Evolutionary conservation across 78 protist genomes (phyloP), one percentile per base, ranked within the genome.

Genomic region (Speleostelium caveatum): DNA sequence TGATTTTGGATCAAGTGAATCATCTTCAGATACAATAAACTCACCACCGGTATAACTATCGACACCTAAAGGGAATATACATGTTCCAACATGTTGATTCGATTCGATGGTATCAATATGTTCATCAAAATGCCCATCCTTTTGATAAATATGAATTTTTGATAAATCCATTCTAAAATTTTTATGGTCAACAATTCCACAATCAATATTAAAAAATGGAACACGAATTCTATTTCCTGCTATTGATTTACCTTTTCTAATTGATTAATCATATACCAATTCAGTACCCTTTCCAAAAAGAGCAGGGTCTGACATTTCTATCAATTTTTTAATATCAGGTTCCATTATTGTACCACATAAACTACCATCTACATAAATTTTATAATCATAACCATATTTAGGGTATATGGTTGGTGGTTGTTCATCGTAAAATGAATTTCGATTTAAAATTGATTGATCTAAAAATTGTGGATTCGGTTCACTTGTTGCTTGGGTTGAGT

Each of bases 271-370:
- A 49, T 69, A 69, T 16, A 69, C 75, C 10, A n/a, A 26, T 2
- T 69, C 14, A 10, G 6, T 30, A 28, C 75, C 75, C 19, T 69
- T 24, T 3, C 75, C 75, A 69, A 69, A 69, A 17, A 21, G 21
- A 42, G 75, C 28, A 41, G 60, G 60, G 17, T 42, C 16, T 4
- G 75, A 38, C 22, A 69, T 33, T n/a, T 28, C 4, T 42, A 33
- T 24, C 6, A 69, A 26, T 14, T 24, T 26, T 2, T 21, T 0
- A 26, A 69, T 41, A 28, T 69, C 7, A 12, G 75, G 75, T 28
- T 42, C 28, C 1, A 42, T 26, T 10, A 69, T 42, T 42, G 75
- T 69, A 28, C 75, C 75, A 69, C 75, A 69, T 28, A 42, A 55
- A 26, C 19, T 26, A 45, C 36, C 24, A 19, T 69, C 75, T 2